Evolutionary conservation across 2,329 filamentous ascomycete genomes (phyloP).

Genomic region (Pestalotiopsis sp.): DNA sequence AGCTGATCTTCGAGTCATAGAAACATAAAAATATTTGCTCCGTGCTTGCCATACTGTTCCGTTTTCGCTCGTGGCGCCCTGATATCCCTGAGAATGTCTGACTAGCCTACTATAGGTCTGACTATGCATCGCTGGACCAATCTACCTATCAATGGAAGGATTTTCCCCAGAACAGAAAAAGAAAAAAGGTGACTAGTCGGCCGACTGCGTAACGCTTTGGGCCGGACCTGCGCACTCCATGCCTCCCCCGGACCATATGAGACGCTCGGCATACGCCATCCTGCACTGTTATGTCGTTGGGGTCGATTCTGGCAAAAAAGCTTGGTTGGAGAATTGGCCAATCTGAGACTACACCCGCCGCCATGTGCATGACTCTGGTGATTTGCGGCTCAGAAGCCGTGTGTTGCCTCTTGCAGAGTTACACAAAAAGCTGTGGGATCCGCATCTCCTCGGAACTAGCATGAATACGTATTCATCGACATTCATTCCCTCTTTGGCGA

Average conservation of each 20-base stretch:
- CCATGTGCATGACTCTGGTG: neutral
- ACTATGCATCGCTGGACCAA: neutral
- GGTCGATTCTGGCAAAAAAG: neutral
- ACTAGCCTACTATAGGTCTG: no score
- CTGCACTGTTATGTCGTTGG: neutral
- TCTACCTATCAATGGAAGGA: neutral
- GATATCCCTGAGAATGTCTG: neutral
- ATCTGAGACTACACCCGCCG: neutral
- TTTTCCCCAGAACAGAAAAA: neutral
- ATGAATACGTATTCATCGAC: neutral
- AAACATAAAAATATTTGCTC: neutral
- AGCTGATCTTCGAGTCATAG: neutral
- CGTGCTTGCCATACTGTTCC: neutral
- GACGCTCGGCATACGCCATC: conserved; percentile 11
- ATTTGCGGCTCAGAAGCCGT: conserved; percentile 9
- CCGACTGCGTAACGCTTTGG: neutral
- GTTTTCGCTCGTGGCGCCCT: neutral
- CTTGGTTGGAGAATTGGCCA: neutral
- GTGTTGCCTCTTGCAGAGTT: neutral
- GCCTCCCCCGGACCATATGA: neutral
- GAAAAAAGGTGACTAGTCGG: neutral
- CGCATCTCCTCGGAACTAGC: conserved; percentile 12
- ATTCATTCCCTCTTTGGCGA: neutral
- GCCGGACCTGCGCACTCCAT: neutral
- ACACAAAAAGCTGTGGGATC: neutral